Evolutionary conservation across 305 asterid species (phyloP), one percentile per base, ranked within the genome.

Genomic region (Rubia tinctorum): DNA sequence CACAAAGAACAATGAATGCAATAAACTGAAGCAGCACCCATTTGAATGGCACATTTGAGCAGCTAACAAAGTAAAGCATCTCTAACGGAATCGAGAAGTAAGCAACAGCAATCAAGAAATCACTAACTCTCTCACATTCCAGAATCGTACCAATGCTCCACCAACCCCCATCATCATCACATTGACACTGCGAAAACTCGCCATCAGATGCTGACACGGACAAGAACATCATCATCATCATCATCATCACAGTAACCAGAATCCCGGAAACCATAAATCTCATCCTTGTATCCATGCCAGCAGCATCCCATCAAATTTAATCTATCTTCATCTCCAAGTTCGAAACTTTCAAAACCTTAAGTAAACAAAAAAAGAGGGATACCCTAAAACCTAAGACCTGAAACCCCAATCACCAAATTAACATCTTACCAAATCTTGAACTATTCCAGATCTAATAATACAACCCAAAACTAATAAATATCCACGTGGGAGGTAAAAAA

Each of bases 81-180:
- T 83, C 87, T 45, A 83, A 43, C 20, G 87, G 87, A 71, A 83
- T 83, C 6, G 87, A 83, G 63, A 83, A 83, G 64, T 83, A 83
- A 55, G 87, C 87, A 71, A 79, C 76, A 23, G 85, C 87, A 73
- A 83, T 83, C 65, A 83, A 83, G 80, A 83, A 76, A 75, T 83
- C 87, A 68, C 85, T 75, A 72, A 81, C 83, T 81, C 61, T 83
- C 68, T 83, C 85, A 69, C 69, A 74, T 10, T 78, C 83, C 22
- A 83, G 69, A 74, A 83, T 83, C 34, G 63, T 81, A 10, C 68
- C 64, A 22, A 83, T 55, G 76, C 82, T 78, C 80, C 80, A 83
- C 78, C 78, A 83, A 23, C 76, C 76, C 44, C 85, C 87, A 47
- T 79, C 87, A 58, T 80, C 87, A 47, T 83, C 87, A 34, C 85